Percentiles rank a stretch among this genome's conserved stretches.
phyloP scores from a whole-genome alignment of 2,329 filamentous ascomycete genomes.

The Thermothelomyces thermophilus region DNA sequence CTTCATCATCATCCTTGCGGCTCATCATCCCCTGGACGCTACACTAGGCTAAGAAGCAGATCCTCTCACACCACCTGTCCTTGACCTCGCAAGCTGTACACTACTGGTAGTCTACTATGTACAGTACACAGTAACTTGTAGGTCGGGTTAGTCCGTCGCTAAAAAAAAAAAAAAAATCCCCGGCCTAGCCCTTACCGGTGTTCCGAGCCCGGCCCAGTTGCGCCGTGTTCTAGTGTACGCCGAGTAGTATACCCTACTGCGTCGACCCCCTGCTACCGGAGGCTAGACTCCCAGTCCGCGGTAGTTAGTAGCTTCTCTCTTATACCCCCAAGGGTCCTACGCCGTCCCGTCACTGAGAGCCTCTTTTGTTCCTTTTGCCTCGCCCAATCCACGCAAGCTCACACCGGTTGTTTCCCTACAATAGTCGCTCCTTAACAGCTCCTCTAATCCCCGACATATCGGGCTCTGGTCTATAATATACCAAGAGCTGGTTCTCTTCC shows the following conservation, averaged over 20 bases:
- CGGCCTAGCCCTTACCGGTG: conserved; percentile 46
- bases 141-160: conserved; percentile 35
- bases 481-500: conserved; percentile 52
- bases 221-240: conserved; percentile 16
- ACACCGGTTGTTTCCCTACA: conserved; percentile 33
- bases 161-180: too few species aligned
- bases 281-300: conserved; percentile 35
- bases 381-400: conserved; percentile 36
- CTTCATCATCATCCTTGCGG: conserved; percentile 31
- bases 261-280: conserved; percentile 29
- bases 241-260: not conserved
- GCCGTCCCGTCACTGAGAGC: conserved; percentile 40
- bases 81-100: conserved; percentile 25
- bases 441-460: conserved; percentile 38
- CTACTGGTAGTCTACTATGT: not conserved
- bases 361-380: conserved; percentile 38
- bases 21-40: conserved; percentile 30
- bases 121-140: too few species aligned
- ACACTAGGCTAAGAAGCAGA: conserved; percentile 30
- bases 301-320: conserved; percentile 40
- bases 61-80: conserved; percentile 31
- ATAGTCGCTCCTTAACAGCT: conserved; percentile 45
- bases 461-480: conserved; percentile 39
- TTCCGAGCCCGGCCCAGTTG: conserved; percentile 43
- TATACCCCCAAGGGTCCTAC: conserved; percentile 47